A percentile compares a stretch with the other conserved stretches of the same genome.
These are phyloP conservation scores for Candida berthetii DNA, from an alignment of 805 yeast genomes.

Conservation along the genomic window DNA sequence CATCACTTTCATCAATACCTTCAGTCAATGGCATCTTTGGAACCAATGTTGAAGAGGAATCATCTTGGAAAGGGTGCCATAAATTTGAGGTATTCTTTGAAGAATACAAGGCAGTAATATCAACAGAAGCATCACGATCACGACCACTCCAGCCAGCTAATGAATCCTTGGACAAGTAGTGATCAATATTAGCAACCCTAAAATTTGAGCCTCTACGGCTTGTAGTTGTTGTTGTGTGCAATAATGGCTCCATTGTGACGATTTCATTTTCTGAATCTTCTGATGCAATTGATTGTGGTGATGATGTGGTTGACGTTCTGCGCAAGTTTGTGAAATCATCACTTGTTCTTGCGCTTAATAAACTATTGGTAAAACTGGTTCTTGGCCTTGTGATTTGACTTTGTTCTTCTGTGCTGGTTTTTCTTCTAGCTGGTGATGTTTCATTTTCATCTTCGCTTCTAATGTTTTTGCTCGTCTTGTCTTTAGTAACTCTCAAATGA, in stretches of 20 bases:
- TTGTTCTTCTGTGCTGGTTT: no score
- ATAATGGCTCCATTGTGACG: conserved; percentile 22
- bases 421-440: no score
- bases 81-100: conserved; percentile 11
- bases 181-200: conserved; percentile 11
- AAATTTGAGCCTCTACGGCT: conserved; percentile 1
- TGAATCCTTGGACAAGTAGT: conserved; percentile 23
- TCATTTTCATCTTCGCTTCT: no score
- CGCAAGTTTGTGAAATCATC: no score
- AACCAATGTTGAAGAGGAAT: no score
- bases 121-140: conserved; percentile 25
- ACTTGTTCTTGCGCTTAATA: no score
- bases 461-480: no score
- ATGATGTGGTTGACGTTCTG: conserved; percentile 5
- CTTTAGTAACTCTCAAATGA: conserved; percentile 3
- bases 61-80: conserved; percentile 20
- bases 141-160: conserved; percentile 4
- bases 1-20: conserved; percentile 14
- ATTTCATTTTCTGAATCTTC: conserved; percentile 6
- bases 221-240: conserved; percentile 9
- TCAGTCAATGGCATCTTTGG: conserved; percentile 5
- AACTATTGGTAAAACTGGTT: no score
- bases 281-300: conserved; percentile 3
- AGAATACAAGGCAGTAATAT: conserved; percentile 28
- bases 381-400: no score